Conservation (phyloP, 345 rosid genomes). For the Eucalyptus paniculata region DNA sequence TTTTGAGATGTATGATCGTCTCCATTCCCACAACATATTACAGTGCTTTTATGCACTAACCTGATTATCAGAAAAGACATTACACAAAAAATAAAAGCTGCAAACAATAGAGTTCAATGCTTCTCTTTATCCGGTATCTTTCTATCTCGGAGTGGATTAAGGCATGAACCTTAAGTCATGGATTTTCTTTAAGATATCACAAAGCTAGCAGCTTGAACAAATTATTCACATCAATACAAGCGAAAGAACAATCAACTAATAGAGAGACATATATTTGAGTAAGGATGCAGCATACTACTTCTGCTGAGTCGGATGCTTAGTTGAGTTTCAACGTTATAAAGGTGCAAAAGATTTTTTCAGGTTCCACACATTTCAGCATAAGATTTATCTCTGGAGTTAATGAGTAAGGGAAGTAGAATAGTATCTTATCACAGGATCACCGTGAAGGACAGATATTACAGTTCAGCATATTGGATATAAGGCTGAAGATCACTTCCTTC, state of each 20-base stretch:
- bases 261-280: background rate
- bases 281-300: background rate
- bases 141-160: background rate
- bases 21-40: background rate
- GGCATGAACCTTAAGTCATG: background rate
- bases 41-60: background rate
- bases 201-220: background rate
- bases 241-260: background rate
- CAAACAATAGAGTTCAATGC: background rate
- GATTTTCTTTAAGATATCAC: background rate
- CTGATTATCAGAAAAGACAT: background rate
- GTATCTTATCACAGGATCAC: background rate
- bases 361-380: background rate
- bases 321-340: background rate
- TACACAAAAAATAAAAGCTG: background rate
- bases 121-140: background rate
- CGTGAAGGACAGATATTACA: background rate
- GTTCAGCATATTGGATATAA: background rate
- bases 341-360: background rate
- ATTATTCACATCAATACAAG: background rate
- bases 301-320: background rate
- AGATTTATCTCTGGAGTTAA: background rate
- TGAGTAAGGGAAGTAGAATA: background rate
- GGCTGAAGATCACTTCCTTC: background rate
- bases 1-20: background rate